Evolutionary conservation across 352 stramenopile species (phyloP).

Genomic region (Blastocystis sp.): DNA sequence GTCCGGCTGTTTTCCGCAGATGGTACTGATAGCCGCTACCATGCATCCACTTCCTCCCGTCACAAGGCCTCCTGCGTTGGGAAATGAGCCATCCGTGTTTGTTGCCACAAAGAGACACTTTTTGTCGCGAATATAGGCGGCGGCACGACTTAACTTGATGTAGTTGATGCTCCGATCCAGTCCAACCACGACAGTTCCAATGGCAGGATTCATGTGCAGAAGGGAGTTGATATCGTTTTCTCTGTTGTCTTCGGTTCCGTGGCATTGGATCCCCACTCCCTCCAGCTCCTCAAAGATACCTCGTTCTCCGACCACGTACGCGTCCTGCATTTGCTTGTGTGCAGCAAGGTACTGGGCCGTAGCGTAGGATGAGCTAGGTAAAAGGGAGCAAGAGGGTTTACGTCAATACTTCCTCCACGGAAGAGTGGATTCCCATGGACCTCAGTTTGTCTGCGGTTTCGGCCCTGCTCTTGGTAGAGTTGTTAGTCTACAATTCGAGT

Average conservation of each 20-base stretch:
- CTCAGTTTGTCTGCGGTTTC: slow-evolving; percentile 28
- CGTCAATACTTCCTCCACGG: slow-evolving; percentile 31
- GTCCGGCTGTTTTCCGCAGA: slow-evolving; percentile 27
- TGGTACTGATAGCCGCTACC: not conserved
- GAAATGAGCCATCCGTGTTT: slow-evolving; percentile 53
- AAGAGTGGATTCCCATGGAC: slow-evolving; percentile 13
- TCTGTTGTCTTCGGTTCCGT: slow-evolving; percentile 8
- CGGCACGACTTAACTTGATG: slow-evolving; percentile 31
- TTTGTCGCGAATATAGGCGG: slow-evolving; percentile 34
- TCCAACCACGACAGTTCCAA: slow-evolving; percentile 46
- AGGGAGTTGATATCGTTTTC: not conserved
- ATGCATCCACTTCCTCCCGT: slow-evolving; percentile 49
- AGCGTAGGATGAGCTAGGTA: slow-evolving; percentile 47
- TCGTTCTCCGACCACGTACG: slow-evolving; percentile 49
- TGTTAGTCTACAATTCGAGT: slow-evolving; percentile 28
- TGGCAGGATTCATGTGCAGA: not conserved
- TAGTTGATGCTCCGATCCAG: slow-evolving; percentile 51
- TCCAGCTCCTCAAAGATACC: slow-evolving; percentile 52
- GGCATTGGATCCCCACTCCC: slow-evolving; percentile 19
- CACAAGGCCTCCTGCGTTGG: slow-evolving; percentile 10
- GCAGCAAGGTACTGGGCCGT: slow-evolving; percentile 33
- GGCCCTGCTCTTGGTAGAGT: slow-evolving; percentile 48
- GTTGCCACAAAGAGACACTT: slow-evolving; percentile 34
- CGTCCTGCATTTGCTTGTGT: not conserved
- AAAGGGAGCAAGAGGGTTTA: not conserved